phyloP scores from a whole-genome alignment of 2,329 filamentous ascomycete species.

The Stemphylium beticola region DNA sequence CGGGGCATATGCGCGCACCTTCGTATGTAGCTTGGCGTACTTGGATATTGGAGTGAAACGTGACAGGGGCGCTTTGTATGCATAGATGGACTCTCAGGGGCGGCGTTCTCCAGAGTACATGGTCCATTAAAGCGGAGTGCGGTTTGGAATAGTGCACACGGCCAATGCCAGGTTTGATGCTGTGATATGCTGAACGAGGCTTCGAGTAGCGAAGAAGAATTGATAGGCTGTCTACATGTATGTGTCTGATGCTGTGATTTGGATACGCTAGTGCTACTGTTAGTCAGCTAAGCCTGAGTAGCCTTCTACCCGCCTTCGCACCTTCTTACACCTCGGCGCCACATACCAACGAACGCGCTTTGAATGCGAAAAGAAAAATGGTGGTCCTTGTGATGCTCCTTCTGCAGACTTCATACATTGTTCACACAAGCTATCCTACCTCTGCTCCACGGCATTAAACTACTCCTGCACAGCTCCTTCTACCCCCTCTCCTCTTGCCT shows the following conservation, averaged over 20 bases:
- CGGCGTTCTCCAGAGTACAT: constrained; percentile 11
- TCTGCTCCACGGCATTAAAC: constrained; percentile 6
- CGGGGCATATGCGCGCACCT: constrained; percentile 14
- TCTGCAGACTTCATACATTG: not conserved
- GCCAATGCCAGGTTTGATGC: constrained; percentile 11
- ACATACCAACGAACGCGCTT: not conserved
- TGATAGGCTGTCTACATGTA: not conserved
- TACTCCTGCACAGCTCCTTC: not conserved
- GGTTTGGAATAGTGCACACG: constrained; percentile 8
- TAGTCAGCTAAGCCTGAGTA: not conserved
- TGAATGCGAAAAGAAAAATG: not conserved
- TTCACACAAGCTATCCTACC: not conserved
- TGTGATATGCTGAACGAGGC: constrained; percentile 2
- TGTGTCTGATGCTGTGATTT: not conserved
- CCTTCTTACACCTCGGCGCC: not conserved
- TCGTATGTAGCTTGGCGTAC: constrained; percentile 25
- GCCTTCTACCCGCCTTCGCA: not conserved
- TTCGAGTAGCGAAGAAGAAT: constrained; percentile 4
- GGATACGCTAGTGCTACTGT: not conserved
- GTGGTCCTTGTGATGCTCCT: not conserved
- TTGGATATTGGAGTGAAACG: constrained; percentile 16
- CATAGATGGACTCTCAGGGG: constrained; percentile 12
- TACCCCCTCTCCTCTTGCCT: not conserved
- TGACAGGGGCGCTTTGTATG: constrained; percentile 12
- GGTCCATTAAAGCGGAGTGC: constrained; percentile 1